Conservation (phyloP, 192 early-diverging fungal genomes). For the Rhizophagus sp. region DNA sequence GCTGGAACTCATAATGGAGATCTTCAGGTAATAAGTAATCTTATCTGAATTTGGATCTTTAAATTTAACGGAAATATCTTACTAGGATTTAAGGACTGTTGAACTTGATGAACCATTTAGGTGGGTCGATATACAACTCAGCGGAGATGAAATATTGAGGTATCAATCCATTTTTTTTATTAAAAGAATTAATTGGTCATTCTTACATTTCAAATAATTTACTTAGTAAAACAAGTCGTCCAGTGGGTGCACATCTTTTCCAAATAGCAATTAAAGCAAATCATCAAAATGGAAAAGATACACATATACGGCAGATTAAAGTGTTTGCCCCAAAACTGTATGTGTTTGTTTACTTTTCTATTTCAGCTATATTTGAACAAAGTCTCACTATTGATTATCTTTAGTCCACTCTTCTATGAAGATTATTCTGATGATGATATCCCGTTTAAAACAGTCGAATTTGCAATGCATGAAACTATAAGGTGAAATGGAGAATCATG, state of each 20-base stretch:
- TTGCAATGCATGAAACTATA: conserved; percentile 42
- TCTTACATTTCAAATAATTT: background rate
- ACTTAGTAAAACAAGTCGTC: conserved; percentile 38
- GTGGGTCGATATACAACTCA: conserved; percentile 69
- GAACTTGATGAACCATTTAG: conserved; percentile 63
- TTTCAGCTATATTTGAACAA: background rate
- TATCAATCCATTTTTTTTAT: background rate
- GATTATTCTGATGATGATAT: conserved; percentile 40
- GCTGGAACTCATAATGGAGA: conserved; percentile 69
- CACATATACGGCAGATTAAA: conserved; percentile 77
- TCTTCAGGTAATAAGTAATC: conserved; percentile 52
- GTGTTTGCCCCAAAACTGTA: conserved; percentile 60
- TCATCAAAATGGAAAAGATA: conserved; percentile 83
- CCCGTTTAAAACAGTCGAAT: conserved; percentile 52
- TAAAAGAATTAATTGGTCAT: background rate
- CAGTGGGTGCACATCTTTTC: conserved; percentile 62
- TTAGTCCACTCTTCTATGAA: conserved; percentile 35
- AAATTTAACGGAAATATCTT: background rate
- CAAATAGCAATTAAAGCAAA: conserved; percentile 73
- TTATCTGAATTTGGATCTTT: background rate
- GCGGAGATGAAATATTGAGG: conserved; percentile 39
- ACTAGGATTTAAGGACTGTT: conserved; percentile 50
- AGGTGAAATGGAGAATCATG: conserved; percentile 12
- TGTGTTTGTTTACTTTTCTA: conserved; percentile 30
- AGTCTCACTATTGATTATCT: background rate